These are phyloP conservation scores for Ophiostoma fasciatum DNA, from an alignment of 2,329 filamentous ascomycete species.

Conservation along the genomic window DNA sequence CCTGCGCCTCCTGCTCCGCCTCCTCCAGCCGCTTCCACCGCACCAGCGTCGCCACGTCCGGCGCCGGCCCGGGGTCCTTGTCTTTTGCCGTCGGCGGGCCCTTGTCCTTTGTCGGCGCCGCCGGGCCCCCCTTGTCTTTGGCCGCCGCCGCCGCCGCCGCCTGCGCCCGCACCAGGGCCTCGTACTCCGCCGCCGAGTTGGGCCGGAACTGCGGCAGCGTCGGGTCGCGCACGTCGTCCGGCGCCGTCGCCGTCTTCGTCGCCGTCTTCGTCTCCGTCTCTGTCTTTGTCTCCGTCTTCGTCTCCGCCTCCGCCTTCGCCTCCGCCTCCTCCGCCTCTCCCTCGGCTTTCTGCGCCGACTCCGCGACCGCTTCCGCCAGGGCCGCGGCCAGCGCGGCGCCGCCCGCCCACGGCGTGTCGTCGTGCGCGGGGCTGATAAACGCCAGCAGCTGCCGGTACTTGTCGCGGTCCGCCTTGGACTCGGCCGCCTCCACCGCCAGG, in stretches of 20 bases:
- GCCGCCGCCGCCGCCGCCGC: background rate
- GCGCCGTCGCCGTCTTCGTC: background rate
- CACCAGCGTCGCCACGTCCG: slow-evolving; percentile 24
- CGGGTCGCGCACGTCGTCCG: slow-evolving; percentile 30
- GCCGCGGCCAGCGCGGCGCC: too few species aligned
- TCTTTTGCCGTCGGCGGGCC: background rate
- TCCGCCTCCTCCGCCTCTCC: background rate
- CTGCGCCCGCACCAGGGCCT: too few species aligned
- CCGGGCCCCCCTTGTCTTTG: background rate
- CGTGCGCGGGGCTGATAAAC: slow-evolving; percentile 20
- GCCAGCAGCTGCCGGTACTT: slow-evolving; percentile 36
- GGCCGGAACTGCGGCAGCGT: slow-evolving; percentile 57
- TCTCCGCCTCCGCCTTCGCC: background rate
- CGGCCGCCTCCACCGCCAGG: slow-evolving; percentile 50
- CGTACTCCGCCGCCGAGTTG: slow-evolving; percentile 23
- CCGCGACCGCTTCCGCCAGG: slow-evolving; percentile 1
- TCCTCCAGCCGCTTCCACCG: slow-evolving; percentile 43
- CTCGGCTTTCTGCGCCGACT: background rate
- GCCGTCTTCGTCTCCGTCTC: too few species aligned
- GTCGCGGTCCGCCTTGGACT: slow-evolving; percentile 46
- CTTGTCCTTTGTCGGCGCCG: background rate
- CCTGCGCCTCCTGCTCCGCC: slow-evolving; percentile 52
- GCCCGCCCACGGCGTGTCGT: too few species aligned
- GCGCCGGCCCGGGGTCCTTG: slow-evolving; percentile 1
- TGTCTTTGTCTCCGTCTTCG: background rate